Conservation (phyloP, 1,284 basidiomycete species). For the Leccinum proliferum region DNA sequence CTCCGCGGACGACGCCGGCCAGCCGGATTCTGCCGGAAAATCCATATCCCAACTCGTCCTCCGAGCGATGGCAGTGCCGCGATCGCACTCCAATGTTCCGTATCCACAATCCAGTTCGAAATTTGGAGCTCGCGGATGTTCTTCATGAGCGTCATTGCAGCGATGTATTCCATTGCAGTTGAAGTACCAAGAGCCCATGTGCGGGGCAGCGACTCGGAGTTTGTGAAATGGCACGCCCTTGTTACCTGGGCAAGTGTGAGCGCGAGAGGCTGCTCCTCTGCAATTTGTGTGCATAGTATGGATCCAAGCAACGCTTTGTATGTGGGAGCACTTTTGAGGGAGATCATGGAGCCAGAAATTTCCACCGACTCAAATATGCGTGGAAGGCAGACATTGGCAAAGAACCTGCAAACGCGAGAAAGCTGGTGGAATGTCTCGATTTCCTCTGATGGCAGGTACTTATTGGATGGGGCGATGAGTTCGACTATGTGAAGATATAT, state of each 20-base stretch:
- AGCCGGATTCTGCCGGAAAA: too few relatives aligned
- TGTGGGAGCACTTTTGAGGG: not conserved
- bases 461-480: not conserved
- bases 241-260: not conserved
- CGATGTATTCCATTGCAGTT: not conserved
- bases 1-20: too few relatives aligned
- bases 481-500: not conserved
- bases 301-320: not conserved
- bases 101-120: not conserved
- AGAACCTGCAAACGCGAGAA: not conserved
- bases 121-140: not conserved
- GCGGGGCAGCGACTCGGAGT: too few relatives aligned
- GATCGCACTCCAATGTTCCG: not conserved
- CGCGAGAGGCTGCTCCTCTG: not conserved
- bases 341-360: not conserved
- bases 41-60: too few relatives aligned
- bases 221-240: not conserved
- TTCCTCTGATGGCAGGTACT: not conserved
- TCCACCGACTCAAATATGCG: not conserved
- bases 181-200: too few relatives aligned
- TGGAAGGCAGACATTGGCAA: not conserved
- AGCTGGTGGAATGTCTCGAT: not conserved
- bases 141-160: not conserved
- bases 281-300: not conserved
- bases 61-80: not conserved